Evolutionary conservation across 306 rosid species (phyloP), one percentile per base, ranked within the genome.

Genomic region (Gynostemma pentaphyllum): DNA sequence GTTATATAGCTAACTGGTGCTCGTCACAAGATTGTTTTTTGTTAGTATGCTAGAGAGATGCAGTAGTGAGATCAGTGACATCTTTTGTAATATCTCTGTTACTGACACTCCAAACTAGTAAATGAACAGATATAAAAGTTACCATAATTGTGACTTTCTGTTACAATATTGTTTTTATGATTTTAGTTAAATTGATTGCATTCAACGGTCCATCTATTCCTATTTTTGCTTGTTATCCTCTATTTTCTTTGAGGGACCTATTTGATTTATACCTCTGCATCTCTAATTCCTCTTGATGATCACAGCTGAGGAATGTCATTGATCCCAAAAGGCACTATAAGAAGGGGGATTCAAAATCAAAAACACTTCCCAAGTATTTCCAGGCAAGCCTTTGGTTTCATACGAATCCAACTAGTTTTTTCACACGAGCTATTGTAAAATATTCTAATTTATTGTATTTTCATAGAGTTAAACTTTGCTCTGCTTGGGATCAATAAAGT

Each of bases 291-390:
- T 36, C 29, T 18, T 36, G 53, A 56, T 72, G 46, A 24, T 55
- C 77, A 29, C 74, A 91, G 96, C 60, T 85, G 70, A 87, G 96
- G 80, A 64, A 57, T 74, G 91, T 62, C 45, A 62, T 91, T 48
- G 97, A 91, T 85, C 96, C 97, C 7, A 87, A 85, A 74, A 71
- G 92, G 69, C 96, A 87, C 70, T 91, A 87, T 77, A 91, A 91
- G 78, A 87, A 85, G 80, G 80, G 82, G 24, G 86, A 77, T 64
- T 78, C 89, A 23, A 79, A 87, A 15, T 72, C 77, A 1, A 80
- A 84, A 70, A 29, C 74, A 9, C 67, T 81, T 41, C 87, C 83
- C 64, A 87, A 85, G 72, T 91, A 85, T 73, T 83, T 87, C 75
- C 96, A 91, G 96, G 97, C 67, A 77, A 82, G 86, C 77, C 36